Conservation (phyloP, 2,329 filamentous ascomycete species). For the Chaetomiaceae sp. region DNA sequence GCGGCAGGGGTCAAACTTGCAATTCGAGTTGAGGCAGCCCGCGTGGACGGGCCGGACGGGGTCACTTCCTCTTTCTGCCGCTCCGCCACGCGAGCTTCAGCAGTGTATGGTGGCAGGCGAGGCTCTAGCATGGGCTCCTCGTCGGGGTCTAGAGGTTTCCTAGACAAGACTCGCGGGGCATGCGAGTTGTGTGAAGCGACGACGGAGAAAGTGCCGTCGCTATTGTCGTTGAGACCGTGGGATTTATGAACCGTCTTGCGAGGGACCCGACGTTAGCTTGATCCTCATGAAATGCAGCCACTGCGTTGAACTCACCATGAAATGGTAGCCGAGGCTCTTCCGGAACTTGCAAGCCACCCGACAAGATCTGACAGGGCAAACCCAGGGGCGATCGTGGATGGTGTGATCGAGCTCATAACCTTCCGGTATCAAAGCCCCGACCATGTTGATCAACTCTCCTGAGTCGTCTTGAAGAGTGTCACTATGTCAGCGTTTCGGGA, state of each 20-base stretch:
- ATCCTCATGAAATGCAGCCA: neutral
- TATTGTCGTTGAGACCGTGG: conserved; percentile 18
- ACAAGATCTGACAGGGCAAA: conserved; percentile 20
- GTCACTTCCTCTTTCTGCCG: neutral
- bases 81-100: neutral
- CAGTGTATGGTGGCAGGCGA: neutral
- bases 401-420: conserved; percentile 11
- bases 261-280: neutral
- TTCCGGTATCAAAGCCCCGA: conserved; percentile 13
- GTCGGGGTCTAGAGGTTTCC: conserved; percentile 6
- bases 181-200: conserved; percentile 1
- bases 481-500: too few species aligned
- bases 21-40: too few species aligned
- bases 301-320: conserved; percentile 7
- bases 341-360: conserved; percentile 7
- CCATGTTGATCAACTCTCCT: neutral
- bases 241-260: conserved; percentile 5
- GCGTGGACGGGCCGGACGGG: too few species aligned
- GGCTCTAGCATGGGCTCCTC: conserved; percentile 4
- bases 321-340: conserved; percentile 11
- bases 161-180: conserved; percentile 11
- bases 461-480: too few species aligned
- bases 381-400: conserved; percentile 1
- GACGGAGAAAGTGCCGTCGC: conserved; percentile 22
- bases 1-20: too few species aligned